These are phyloP conservation scores for Cicer chorassanicum DNA, from an alignment of 306 rosid species.

Conservation along the genomic window DNA sequence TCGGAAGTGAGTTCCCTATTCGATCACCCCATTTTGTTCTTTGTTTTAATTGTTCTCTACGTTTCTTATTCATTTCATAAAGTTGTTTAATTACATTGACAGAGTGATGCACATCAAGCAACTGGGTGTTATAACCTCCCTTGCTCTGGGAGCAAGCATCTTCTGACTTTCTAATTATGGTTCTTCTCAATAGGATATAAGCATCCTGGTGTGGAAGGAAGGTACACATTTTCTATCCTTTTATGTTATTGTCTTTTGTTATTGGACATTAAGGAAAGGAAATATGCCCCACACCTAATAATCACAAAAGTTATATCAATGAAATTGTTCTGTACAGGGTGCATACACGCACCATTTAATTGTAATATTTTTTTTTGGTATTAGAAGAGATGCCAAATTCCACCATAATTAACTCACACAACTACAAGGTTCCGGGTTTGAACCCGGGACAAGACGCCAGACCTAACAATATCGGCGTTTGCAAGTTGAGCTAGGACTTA, in stretches of 20 bases:
- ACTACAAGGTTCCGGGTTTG: too few relatives aligned
- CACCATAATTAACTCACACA: too few relatives aligned
- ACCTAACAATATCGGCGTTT: too few relatives aligned
- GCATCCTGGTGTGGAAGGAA: not conserved
- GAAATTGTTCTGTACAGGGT: not conserved
- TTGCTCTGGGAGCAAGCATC: constrained; percentile 62
- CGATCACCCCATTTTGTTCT: constrained; percentile 24
- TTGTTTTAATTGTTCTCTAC: constrained; percentile 8
- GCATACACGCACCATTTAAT: not conserved
- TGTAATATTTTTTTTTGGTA: not conserved
- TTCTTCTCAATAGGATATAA: constrained; percentile 57
- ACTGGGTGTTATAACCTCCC: constrained; percentile 65
- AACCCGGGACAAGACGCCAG: too few relatives aligned
- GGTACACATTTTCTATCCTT: not conserved
- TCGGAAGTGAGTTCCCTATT: constrained; percentile 53
- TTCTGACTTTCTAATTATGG: constrained; percentile 55
- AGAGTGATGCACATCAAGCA: constrained; percentile 66
- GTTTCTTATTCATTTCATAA: constrained; percentile 29
- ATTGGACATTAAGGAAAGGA: too few relatives aligned
- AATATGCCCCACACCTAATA: too few relatives aligned
- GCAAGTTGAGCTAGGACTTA: too few relatives aligned
- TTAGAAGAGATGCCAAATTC: too few relatives aligned
- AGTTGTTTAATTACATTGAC: constrained; percentile 29
- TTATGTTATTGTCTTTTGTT: too few relatives aligned
- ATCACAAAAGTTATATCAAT: not conserved